These are phyloP conservation scores for Trichoderma sp. DNA, from an alignment of 2,329 filamentous ascomycete genomes.

Conservation along the genomic window DNA sequence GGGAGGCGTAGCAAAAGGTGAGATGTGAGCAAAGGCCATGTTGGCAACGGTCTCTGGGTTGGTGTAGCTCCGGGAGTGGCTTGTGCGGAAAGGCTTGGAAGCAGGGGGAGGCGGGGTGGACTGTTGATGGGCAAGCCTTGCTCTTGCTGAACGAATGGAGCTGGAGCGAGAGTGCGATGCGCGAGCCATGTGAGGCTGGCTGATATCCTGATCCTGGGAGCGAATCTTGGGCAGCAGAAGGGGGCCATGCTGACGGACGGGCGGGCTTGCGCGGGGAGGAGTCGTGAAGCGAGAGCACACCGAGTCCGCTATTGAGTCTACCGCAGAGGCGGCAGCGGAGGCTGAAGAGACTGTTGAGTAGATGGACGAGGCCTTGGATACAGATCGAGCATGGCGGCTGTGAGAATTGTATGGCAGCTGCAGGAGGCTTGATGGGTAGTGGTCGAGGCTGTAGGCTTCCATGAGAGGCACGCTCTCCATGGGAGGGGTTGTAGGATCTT, in stretches of 20 bases:
- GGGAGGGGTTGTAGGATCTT: conserved; percentile 32
- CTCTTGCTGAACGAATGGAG: conserved; percentile 12
- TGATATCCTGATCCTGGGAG: conserved; percentile 75
- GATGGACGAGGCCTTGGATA: conserved; percentile 64
- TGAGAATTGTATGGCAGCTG: conserved; percentile 50
- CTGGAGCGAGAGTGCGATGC: conserved; percentile 12
- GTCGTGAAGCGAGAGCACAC: conserved; percentile 66
- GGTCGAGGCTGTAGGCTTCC: conserved; percentile 51
- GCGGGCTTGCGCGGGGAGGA: conserved; percentile 62
- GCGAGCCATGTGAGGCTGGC: conserved; percentile 33
- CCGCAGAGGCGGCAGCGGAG: conserved; percentile 42
- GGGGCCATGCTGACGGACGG: conserved; percentile 75
- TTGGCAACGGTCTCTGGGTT: conserved; percentile 55
- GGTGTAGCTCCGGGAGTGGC: conserved; percentile 58
- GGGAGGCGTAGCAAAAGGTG: conserved; percentile 35
- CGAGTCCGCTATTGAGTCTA: conserved; percentile 58
- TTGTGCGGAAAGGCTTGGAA: conserved; percentile 37
- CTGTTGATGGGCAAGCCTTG: conserved; percentile 17
- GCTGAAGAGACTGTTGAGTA: conserved; percentile 48
- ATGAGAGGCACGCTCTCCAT: conserved; percentile 25
- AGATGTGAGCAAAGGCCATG: conserved; percentile 37
- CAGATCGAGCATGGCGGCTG: conserved; percentile 56
- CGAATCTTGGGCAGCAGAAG: conserved; percentile 82
- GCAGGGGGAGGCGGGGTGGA: conserved; percentile 29
- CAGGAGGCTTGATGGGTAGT: conserved; percentile 43